Evolutionary conservation across 2,329 filamentous ascomycete species (phyloP).

Genomic region (Aureobasidium melanogenum): DNA sequence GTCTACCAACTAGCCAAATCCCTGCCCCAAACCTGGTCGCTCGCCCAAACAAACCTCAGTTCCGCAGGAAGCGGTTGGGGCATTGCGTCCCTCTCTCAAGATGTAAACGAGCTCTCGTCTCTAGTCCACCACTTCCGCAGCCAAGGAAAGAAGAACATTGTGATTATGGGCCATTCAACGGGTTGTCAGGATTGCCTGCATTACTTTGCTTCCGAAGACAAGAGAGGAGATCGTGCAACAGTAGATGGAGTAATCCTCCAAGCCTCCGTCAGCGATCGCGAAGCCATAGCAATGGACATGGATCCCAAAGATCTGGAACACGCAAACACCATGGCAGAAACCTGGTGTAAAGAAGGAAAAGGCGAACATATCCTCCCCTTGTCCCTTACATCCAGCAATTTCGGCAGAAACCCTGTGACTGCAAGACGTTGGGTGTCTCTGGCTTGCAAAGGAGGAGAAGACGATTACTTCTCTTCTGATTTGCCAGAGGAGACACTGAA

Average conservation of each 20-base stretch:
- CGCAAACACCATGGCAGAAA: slow-evolving; percentile 36
- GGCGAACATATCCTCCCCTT: slow-evolving; percentile 47
- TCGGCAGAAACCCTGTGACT: slow-evolving; percentile 36
- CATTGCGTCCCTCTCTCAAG: slow-evolving; percentile 41
- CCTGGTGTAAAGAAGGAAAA: slow-evolving; percentile 47
- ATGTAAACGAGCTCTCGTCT: slow-evolving; percentile 45
- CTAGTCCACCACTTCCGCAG: slow-evolving; percentile 42
- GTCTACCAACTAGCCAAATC: slow-evolving; percentile 39
- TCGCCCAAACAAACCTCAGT: slow-evolving; percentile 36
- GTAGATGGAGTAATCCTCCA: slow-evolving; percentile 74
- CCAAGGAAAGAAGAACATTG: slow-evolving; percentile 43
- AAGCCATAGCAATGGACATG: slow-evolving; percentile 46
- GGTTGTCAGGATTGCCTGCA: slow-evolving; percentile 62
- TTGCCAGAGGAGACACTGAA: slow-evolving; percentile 50
- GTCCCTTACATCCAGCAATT: slow-evolving; percentile 23
- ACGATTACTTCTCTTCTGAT: slow-evolving; percentile 84
- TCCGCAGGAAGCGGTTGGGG: slow-evolving; percentile 50
- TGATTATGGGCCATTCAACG: slow-evolving; percentile 61
- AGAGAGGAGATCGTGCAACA: slow-evolving; percentile 36
- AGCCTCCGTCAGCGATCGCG: slow-evolving; percentile 69
- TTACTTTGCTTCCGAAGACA: slow-evolving; percentile 41
- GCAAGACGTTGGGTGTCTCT: slow-evolving; percentile 52
- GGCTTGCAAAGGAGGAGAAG: slow-evolving; percentile 54
- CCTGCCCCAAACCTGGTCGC: slow-evolving; percentile 41
- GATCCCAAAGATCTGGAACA: slow-evolving; percentile 34